These are phyloP conservation scores for Rhododendron simsii DNA, from an alignment of 148 eudicot genomes.

Conservation along the genomic window DNA sequence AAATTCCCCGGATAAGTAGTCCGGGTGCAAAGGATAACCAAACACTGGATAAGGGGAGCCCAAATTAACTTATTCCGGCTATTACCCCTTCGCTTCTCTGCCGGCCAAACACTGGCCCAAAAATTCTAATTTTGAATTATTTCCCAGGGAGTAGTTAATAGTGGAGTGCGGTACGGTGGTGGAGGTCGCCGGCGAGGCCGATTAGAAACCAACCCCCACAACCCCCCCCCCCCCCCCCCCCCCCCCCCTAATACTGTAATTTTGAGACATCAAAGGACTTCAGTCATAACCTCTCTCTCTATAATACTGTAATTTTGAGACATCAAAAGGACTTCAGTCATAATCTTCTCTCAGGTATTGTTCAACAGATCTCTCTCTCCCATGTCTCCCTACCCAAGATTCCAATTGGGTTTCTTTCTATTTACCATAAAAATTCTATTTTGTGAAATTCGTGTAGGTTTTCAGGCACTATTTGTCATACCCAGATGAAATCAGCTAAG, in stretches of 20 bases:
- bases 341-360: background rate
- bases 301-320: background rate
- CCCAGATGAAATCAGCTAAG: conserved; percentile 42
- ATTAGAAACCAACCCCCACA: background rate
- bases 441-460: background rate
- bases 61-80: background rate
- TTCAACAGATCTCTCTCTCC: background rate
- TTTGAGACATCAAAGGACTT: background rate
- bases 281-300: background rate
- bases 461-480: background rate
- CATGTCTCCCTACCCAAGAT: background rate
- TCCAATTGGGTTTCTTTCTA: background rate
- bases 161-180: background rate
- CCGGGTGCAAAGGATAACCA: too few species aligned
- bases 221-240: background rate
- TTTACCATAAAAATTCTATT: background rate
- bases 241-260: background rate
- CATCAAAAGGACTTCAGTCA: background rate
- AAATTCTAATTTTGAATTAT: background rate
- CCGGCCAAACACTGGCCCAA: background rate
- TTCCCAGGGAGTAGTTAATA: background rate
- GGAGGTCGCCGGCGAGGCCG: conserved; percentile 1
- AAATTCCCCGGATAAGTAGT: too few species aligned
- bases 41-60: too few species aligned
- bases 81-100: background rate